Evolutionary conservation across 2,329 filamentous ascomycete genomes (phyloP).

Genomic region (Cladophialophora exuberans): DNA sequence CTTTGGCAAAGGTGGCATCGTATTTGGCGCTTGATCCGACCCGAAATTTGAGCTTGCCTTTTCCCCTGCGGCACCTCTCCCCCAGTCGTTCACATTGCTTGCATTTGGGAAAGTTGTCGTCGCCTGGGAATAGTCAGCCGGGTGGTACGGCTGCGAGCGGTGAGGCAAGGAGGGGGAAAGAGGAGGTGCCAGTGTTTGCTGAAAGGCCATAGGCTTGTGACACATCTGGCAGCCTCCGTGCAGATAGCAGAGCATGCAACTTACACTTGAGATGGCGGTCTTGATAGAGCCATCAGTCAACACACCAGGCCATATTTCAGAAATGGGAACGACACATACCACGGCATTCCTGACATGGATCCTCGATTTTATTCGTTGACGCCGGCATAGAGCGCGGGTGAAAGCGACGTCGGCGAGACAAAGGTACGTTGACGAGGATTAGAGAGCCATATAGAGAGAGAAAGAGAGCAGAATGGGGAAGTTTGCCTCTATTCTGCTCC

Average conservation of each 20-base stretch:
- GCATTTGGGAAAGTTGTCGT: slow-evolving; percentile 32
- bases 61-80: slow-evolving; percentile 29
- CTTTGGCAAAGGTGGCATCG: slow-evolving; percentile 32
- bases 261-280: slow-evolving; percentile 35
- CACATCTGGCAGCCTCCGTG: slow-evolving; percentile 11
- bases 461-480: slow-evolving; percentile 7
- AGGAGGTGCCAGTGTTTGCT: neutral
- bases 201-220: too few species aligned
- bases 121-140: slow-evolving; percentile 30
- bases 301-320: slow-evolving; percentile 1
- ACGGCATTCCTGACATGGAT: slow-evolving; percentile 35
- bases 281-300: slow-evolving; percentile 24
- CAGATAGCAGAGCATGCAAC: slow-evolving; percentile 15
- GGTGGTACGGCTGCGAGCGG: neutral
- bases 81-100: slow-evolving; percentile 32
- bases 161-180: neutral
- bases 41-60: slow-evolving; percentile 32
- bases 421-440: slow-evolving; percentile 1
- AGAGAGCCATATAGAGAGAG: slow-evolving; percentile 11
- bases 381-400: slow-evolving; percentile 28
- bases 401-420: slow-evolving; percentile 15
- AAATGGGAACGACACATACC: slow-evolving; percentile 26
- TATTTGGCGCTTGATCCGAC: slow-evolving; percentile 34
- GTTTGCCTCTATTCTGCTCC: slow-evolving; percentile 12
- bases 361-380: slow-evolving; percentile 30